Percentiles rank a stretch among this genome's conserved stretches.
Evolutionary conservation across 768 basidiomycete genomes (phyloP).

Genomic region (Leccinum boreale): DNA sequence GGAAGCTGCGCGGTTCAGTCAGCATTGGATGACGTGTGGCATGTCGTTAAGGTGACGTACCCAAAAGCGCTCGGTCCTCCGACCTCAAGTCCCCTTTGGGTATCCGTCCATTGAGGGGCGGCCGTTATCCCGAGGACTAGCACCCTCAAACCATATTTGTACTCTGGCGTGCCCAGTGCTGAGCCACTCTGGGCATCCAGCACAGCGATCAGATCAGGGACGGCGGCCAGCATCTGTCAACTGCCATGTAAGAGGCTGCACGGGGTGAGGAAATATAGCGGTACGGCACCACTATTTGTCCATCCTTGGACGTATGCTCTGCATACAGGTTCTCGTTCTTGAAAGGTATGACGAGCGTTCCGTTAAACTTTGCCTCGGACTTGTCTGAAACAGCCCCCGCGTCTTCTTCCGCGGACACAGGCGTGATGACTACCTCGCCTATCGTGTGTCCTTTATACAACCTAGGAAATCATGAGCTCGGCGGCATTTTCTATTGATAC

Average conservation of each 20-base stretch:
- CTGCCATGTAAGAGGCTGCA: conserved; percentile 1
- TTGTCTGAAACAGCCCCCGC: conserved; percentile 22
- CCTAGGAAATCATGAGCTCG: conserved; percentile 6
- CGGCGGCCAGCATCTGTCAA: conserved; percentile 46
- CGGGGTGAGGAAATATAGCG: background rate
- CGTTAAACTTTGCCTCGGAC: conserved; percentile 21
- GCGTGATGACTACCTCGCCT: conserved; percentile 34
- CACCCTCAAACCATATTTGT: conserved; percentile 58
- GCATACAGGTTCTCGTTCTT: conserved; percentile 62
- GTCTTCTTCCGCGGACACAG: conserved; percentile 28
- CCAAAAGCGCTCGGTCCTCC: conserved; percentile 57
- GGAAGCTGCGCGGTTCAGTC: conserved; percentile 20
- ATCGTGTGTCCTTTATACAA: conserved; percentile 40
- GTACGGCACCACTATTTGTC: conserved; percentile 16
- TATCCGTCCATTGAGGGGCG: conserved; percentile 54
- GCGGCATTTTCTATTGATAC: background rate
- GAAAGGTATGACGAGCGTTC: conserved; percentile 50
- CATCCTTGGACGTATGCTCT: conserved; percentile 35
- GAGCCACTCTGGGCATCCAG: conserved; percentile 60
- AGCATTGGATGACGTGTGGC: background rate
- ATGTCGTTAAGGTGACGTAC: conserved; percentile 25
- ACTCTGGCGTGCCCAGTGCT: conserved; percentile 61
- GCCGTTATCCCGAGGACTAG: conserved; percentile 47
- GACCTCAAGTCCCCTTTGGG: conserved; percentile 44
- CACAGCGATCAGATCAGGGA: conserved; percentile 65